phyloP scores from a whole-genome alignment of 108 stramenopile genomes.

The Pseudonitzschia delicatissima region DNA sequence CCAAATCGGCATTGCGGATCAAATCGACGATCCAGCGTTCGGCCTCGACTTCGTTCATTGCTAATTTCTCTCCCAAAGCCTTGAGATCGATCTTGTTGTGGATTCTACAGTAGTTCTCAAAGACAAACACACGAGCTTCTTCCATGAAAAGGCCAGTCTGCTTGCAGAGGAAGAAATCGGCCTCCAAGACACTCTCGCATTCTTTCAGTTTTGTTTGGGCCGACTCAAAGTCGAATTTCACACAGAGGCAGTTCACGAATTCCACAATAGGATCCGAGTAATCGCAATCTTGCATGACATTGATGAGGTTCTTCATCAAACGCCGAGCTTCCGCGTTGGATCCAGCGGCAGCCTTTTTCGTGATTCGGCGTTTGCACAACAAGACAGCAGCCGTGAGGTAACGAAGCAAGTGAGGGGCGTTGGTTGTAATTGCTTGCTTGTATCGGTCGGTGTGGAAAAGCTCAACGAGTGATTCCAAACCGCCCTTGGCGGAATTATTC shows the following conservation, averaged over 20 bases:
- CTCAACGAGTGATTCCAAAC: constrained; percentile 86
- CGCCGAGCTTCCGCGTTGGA: constrained; percentile 63
- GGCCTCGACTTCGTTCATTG: constrained; percentile 91
- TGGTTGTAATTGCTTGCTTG: constrained; percentile 97
- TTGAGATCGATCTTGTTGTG: constrained; percentile 97
- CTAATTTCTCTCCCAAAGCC: constrained; percentile 91
- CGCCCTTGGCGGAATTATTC: constrained; percentile 86
- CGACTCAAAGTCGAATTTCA: constrained; percentile 97
- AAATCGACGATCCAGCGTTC: constrained; percentile 99
- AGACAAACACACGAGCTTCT: constrained; percentile 97
- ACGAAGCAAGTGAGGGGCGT: constrained; percentile 96
- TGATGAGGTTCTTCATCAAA: constrained; percentile 83
- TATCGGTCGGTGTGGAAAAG: constrained; percentile 84
- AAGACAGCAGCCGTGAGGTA: constrained; percentile 97
- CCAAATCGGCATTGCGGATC: constrained; percentile 90
- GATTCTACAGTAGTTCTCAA: constrained; percentile 99
- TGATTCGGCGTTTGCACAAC: constrained; percentile 86
- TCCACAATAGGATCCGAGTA: constrained; percentile 97
- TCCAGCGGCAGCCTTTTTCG: constrained; percentile 64
- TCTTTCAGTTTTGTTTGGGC: constrained; percentile 88
- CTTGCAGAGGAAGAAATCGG: constrained; percentile 97
- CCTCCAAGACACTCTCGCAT: constrained; percentile 80
- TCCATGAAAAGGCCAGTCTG: constrained; percentile 96
- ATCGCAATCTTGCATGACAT: constrained; percentile 90
- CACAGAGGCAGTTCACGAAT: constrained; percentile 94